phyloP scores from a whole-genome alignment of 2,329 filamentous ascomycete species.

The Fusarium sterilihyphosum region DNA sequence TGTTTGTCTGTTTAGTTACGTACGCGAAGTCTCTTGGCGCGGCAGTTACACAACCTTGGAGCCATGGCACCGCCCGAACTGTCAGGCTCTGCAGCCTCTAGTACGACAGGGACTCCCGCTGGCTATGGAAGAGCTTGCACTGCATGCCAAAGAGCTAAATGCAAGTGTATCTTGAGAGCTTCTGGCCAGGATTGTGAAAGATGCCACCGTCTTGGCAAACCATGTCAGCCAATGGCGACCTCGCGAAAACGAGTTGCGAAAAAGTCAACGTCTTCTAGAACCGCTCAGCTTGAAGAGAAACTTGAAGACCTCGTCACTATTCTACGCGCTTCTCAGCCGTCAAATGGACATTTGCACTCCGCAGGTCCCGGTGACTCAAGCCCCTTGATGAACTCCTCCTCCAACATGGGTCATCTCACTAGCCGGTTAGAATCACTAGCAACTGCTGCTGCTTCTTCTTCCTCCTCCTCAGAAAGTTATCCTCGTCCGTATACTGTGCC shows the following conservation, averaged over 20 bases:
- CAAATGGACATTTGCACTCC: slow-evolving; percentile 26
- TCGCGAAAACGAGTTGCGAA: slow-evolving; percentile 51
- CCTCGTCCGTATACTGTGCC: slow-evolving; percentile 11
- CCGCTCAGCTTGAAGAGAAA: slow-evolving; percentile 61
- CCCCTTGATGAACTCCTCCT: slow-evolving; percentile 13
- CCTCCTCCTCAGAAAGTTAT: slow-evolving; percentile 28
- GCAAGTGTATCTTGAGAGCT: slow-evolving; percentile 56
- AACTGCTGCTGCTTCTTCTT: slow-evolving; percentile 49
- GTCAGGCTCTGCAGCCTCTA: slow-evolving; percentile 10
- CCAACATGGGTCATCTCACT: slow-evolving; percentile 29
- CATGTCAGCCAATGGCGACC: slow-evolving; percentile 57
- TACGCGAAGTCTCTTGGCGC: neutral
- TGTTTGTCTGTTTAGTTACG: neutral
- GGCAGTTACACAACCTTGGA: neutral
- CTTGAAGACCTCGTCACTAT: slow-evolving; percentile 60
- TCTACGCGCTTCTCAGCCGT: slow-evolving; percentile 48
- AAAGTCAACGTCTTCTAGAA: slow-evolving; percentile 49
- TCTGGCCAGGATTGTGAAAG: slow-evolving; percentile 50
- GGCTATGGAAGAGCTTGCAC: slow-evolving; percentile 58
- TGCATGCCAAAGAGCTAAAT: slow-evolving; percentile 60
- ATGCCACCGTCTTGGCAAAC: slow-evolving; percentile 58
- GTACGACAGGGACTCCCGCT: slow-evolving; percentile 44
- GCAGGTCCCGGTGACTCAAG: slow-evolving; percentile 8
- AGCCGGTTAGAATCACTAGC: slow-evolving; percentile 51
- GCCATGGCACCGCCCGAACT: slow-evolving; percentile 39